Base-by-base conservation (phyloP, 2,329 filamentous ascomycete genomes). In the Scortechinia acanthostroma region DNA sequence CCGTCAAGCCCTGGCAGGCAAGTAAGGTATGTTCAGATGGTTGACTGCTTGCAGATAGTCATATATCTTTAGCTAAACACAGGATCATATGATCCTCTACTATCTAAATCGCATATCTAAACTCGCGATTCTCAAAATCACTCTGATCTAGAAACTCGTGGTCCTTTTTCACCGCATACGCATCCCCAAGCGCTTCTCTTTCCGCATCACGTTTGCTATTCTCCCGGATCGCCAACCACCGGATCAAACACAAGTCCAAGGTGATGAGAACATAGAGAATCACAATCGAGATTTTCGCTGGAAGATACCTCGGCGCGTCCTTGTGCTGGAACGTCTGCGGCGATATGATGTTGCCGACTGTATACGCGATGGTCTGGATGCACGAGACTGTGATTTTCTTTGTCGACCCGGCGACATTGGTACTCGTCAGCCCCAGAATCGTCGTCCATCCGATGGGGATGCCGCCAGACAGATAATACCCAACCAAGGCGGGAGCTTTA, bases 301-400 rank as follows among this genome's bases (percentile, higher is more conserved):
- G 50, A 14, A 51, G 51, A 22, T 57, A 57, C 22, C 51, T 47
- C 14, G 57, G 57, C 1, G 54, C 61, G 20, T 63, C 60, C 3
- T 55, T 53, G 4, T 56, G 53, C 47, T 63, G 60, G 49, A 69
- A 69, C 0, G 63, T 68, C 45, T 67, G 64, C 2, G 64, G 65
- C 0, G 57, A 60, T 42, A 69, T 66, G 45, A 68, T 67, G 45
- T 69, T 69, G 16, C 64, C 65, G 6, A 66, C 55, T 0, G 57
- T 60, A 45, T 65, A 64, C 2, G 57, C 58, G n/a, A 63, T 59
- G 3, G 56, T 58, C 16, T 58, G 52, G 47, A 63, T 56, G n/a
- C 53, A 55, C 5, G 55, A 53, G 4, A 63, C 58, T 4, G 59
- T 62, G 13, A 61, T 52, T 43, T 63, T 63, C 52, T 64, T 63